Percentiles rank a stretch among this genome's conserved stretches.
Conservation (phyloP, 2,329 filamentous ascomycete genomes). For the Penicillium sp. region DNA sequence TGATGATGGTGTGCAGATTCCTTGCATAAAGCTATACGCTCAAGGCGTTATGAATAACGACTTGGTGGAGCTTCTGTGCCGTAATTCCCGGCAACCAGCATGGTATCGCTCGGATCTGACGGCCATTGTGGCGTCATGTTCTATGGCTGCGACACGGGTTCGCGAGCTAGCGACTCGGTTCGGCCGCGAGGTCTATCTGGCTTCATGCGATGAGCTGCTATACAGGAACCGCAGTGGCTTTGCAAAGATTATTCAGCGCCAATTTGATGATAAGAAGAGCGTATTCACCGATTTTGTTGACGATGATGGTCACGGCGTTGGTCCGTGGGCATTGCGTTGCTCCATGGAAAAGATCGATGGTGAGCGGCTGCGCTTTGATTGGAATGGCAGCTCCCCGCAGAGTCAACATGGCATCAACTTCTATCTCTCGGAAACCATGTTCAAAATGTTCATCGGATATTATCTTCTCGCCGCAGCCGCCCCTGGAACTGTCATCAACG, state of each 20-base stretch:
- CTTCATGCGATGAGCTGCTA: constrained; percentile 44
- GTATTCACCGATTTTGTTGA: constrained; percentile 54
- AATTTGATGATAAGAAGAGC: constrained; percentile 45
- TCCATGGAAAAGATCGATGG: constrained; percentile 47
- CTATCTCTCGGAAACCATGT: constrained; percentile 52
- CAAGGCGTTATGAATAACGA: constrained; percentile 27
- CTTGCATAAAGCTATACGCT: constrained; percentile 50
- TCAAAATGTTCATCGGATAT: constrained; percentile 53
- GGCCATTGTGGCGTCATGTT: constrained; percentile 50
- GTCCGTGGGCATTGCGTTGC: constrained; percentile 51
- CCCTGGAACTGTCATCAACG: constrained; percentile 52
- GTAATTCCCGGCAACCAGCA: constrained; percentile 51
- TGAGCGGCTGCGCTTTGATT: constrained; percentile 50
- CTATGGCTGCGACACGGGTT: constrained; percentile 47
- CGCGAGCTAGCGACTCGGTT: constrained; percentile 41
- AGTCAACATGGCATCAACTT: constrained; percentile 51
- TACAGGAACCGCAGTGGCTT: constrained; percentile 48
- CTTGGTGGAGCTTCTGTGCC: constrained; percentile 48
- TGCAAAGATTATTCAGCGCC: constrained; percentile 48
- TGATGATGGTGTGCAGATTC: constrained; percentile 54
- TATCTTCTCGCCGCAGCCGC: constrained; percentile 53
- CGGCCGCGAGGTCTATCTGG: too few relatives aligned
- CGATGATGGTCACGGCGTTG: constrained; percentile 49
- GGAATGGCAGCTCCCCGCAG: constrained; percentile 51
- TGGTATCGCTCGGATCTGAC: constrained; percentile 53